A percentile compares a stretch with the other conserved stretches of the same genome.
phyloP scores from a whole-genome alignment of 2,329 filamentous ascomycete species.

The Cucurbitaria berberidis region DNA sequence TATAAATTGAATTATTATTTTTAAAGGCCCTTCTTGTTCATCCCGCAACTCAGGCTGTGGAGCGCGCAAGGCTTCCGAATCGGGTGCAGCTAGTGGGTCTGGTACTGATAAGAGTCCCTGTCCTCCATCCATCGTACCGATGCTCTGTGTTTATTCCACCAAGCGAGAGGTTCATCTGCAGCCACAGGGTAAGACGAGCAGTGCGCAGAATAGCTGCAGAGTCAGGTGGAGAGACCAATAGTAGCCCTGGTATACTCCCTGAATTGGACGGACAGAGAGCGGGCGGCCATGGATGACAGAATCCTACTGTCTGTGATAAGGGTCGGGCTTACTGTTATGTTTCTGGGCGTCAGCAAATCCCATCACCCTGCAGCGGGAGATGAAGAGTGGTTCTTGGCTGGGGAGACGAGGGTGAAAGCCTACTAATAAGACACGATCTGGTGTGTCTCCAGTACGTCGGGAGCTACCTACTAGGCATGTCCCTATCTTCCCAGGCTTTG shows the following conservation, averaged over 20 bases:
- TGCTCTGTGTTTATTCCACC: constrained; percentile 22
- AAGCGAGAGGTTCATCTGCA: constrained; percentile 29
- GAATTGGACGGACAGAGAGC: constrained; percentile 6
- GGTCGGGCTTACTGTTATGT: constrained; percentile 20
- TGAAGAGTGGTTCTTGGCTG: constrained; percentile 8
- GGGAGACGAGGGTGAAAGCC: not conserved
- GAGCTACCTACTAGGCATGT: no score
- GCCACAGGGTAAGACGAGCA: constrained; percentile 28
- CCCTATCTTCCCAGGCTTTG: not conserved
- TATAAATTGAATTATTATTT: constrained; percentile 39
- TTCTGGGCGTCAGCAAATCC: constrained; percentile 36
- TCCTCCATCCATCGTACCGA: constrained; percentile 19
- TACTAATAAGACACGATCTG: not conserved
- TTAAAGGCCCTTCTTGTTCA: constrained; percentile 31
- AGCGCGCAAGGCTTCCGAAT: constrained; percentile 33
- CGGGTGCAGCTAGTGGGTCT: constrained; percentile 26
- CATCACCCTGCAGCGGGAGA: constrained; percentile 20
- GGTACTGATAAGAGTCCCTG: constrained; percentile 44
- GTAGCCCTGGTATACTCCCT: constrained; percentile 9
- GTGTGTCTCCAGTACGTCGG: not conserved
- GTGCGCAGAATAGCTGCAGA: constrained; percentile 20
- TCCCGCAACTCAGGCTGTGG: constrained; percentile 34
- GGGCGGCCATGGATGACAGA: constrained; percentile 15
- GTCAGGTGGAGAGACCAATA: constrained; percentile 20
- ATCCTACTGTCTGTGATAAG: constrained; percentile 34